These are phyloP conservation scores for Graphilbum sp. DNA, from an alignment of 2,329 filamentous ascomycete genomes.

Conservation along the genomic window DNA sequence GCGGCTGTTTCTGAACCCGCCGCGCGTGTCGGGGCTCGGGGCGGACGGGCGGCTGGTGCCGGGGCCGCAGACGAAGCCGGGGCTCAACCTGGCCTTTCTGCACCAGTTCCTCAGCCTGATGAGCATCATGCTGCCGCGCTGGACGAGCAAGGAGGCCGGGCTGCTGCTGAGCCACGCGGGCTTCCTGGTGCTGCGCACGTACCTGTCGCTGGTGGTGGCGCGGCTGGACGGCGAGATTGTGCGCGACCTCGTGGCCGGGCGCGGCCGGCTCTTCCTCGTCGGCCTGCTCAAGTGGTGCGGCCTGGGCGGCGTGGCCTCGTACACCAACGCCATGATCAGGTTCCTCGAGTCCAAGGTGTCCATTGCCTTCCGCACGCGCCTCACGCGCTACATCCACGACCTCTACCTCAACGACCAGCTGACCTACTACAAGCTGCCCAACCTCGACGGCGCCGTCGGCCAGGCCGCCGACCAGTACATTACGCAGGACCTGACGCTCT, in stretches of 20 bases:
- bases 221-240: slow-evolving; percentile 92
- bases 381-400: slow-evolving; percentile 95
- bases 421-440: slow-evolving; percentile 91
- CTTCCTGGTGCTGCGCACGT: slow-evolving; percentile 83
- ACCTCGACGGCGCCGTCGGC: slow-evolving; percentile 82
- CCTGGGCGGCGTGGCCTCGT: slow-evolving; percentile 82
- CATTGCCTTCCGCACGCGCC: slow-evolving; percentile 86
- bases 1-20: slow-evolving; percentile 80
- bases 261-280: slow-evolving; percentile 74
- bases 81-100: slow-evolving; percentile 85
- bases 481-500: slow-evolving; percentile 88
- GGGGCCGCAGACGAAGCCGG: slow-evolving; percentile 79
- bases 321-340: slow-evolving; percentile 98
- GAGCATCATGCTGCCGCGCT: slow-evolving; percentile 94
- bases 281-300: slow-evolving; percentile 92
- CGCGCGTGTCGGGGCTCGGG: slow-evolving; percentile 62
- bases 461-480: slow-evolving; percentile 94
- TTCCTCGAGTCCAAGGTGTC: slow-evolving; percentile 95
- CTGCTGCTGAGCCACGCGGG: slow-evolving; percentile 74
- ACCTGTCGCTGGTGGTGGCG: slow-evolving; percentile 84
- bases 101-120: slow-evolving; percentile 93
- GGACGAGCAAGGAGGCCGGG: slow-evolving; percentile 90
- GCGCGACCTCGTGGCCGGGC: slow-evolving; percentile 85
- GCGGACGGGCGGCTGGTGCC: slow-evolving; percentile 68
- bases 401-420: slow-evolving; percentile 88